A percentile compares a stretch with the other conserved stretches of the same genome.
Evolutionary conservation across 129 eudicot genomes (phyloP).

Genomic region (Ambrosia artemisiifolia): DNA sequence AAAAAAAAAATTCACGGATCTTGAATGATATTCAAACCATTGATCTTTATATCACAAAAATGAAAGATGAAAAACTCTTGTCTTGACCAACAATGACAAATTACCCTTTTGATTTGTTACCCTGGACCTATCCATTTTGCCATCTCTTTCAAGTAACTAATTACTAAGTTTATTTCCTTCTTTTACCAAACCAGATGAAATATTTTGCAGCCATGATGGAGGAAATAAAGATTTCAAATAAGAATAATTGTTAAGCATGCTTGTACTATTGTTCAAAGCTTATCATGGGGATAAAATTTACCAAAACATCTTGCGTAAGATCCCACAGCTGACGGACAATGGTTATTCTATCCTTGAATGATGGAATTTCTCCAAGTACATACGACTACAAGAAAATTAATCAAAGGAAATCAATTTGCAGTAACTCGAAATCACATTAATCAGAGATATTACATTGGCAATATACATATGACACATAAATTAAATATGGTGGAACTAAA

Average conservation of each 20-base stretch:
- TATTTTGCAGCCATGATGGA: background rate
- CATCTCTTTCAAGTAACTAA: no score
- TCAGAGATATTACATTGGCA: background rate
- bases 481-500: background rate
- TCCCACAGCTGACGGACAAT: slow-evolving; percentile 96
- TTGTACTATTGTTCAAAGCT: background rate
- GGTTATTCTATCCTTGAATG: slow-evolving; percentile 76
- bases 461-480: background rate
- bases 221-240: background rate
- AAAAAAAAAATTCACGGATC: no score
- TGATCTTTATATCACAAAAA: no score
- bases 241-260: slow-evolving; percentile 13
- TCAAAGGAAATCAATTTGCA: slow-evolving; percentile 14
- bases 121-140: no score
- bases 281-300: slow-evolving; percentile 32
- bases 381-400: slow-evolving; percentile 57
- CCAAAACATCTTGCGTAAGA: slow-evolving; percentile 78
- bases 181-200: no score
- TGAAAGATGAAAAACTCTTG: no score
- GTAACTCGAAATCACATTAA: background rate
- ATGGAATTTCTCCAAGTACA: slow-evolving; percentile 97
- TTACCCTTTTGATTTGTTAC: no score
- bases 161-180: no score
- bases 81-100: no score
- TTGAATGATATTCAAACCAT: no score